phyloP scores from a whole-genome alignment of 176 grass and related monocot species.

The Eleusine coracana region DNA sequence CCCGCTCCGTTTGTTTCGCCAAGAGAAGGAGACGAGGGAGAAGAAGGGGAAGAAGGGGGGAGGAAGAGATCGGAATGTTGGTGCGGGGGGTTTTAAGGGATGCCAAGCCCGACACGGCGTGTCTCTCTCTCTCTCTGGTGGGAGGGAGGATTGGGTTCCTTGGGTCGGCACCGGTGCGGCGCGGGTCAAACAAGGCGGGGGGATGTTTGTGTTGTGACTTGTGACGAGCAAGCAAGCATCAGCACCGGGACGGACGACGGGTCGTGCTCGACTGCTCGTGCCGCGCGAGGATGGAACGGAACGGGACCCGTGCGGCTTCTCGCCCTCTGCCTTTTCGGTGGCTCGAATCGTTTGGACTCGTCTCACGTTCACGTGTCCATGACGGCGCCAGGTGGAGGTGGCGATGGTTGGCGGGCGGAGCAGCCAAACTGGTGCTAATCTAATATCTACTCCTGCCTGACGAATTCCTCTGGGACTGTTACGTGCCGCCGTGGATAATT shows the following conservation, averaged over 20 bases:
- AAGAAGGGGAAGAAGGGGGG: not conserved
- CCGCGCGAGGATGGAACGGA: not conserved
- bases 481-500: not conserved
- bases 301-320: not conserved
- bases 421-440: not conserved
- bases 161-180: conserved; percentile 19
- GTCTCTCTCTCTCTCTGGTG: not conserved
- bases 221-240: not conserved
- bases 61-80: conserved; percentile 9
- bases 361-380: not conserved
- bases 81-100: conserved; percentile 39
- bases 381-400: not conserved
- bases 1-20: not conserved
- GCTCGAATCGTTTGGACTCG: conserved; percentile 23
- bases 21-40: not conserved
- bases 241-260: not conserved
- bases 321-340: not conserved
- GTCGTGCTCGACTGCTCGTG: too few relatives aligned
- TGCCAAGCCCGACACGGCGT: conserved; percentile 3
- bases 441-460: not conserved
- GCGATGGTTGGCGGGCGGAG: not conserved
- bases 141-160: not conserved
- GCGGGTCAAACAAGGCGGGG: conserved; percentile 42
- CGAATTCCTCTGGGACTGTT: not conserved
- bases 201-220: not conserved